phyloP scores from a whole-genome alignment of 805 yeast genomes.

The Saccharomycopsis capsularis region DNA sequence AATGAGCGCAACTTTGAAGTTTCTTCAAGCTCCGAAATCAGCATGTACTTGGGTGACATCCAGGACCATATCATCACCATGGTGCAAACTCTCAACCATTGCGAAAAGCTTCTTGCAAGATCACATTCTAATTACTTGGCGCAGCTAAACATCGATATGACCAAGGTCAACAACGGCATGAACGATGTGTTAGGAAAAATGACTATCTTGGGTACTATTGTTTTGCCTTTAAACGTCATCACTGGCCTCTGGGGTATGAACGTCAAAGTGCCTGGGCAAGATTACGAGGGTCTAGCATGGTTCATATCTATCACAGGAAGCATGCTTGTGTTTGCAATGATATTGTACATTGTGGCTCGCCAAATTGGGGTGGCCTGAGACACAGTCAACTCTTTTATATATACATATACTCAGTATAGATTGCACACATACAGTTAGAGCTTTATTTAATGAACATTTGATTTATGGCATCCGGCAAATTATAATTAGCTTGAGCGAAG shows the following conservation, averaged over 20 bases:
- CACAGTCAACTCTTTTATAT: no score
- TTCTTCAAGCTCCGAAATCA: conserved; percentile 81
- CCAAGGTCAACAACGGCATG: conserved; percentile 92
- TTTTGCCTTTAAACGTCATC: conserved; percentile 89
- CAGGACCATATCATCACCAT: conserved; percentile 97
- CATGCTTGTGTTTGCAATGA: conserved; percentile 42
- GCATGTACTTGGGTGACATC: conserved; percentile 92
- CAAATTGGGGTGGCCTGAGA: conserved; percentile 19
- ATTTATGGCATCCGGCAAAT: no score
- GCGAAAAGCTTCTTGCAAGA: conserved; percentile 86
- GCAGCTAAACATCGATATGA: conserved; percentile 96
- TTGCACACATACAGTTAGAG: no score
- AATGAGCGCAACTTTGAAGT: conserved; percentile 32
- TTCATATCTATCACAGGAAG: conserved; percentile 45
- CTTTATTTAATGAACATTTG: no score
- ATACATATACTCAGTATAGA: no score
- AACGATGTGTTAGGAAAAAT: conserved; percentile 93
- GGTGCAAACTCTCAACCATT: conserved; percentile 92
- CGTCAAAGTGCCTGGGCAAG: conserved; percentile 92
- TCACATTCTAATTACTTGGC: conserved; percentile 94
- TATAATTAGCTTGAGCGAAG: no score
- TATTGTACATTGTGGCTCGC: conserved; percentile 31
- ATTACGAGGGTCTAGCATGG: conserved; percentile 51
- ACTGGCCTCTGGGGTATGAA: conserved; percentile 99
- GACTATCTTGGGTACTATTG: conserved; percentile 90